Evolutionary conservation across 75 land plant genomes (phyloP), one percentile per base, ranked within the genome.

Genomic region (Pseudotsuga menziesii): DNA sequence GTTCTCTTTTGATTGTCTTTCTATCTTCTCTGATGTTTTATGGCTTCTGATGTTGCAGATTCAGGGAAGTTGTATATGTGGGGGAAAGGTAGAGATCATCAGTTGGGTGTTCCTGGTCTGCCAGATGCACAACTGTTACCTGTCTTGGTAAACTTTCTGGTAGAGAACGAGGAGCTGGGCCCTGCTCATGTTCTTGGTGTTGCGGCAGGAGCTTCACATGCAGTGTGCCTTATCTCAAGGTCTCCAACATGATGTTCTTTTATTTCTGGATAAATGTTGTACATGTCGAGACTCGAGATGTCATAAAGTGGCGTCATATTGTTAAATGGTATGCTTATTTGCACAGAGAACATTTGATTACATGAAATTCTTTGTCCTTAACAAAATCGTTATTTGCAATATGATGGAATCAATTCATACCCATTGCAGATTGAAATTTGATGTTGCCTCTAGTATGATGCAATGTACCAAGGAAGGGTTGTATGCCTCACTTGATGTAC

Each of bases 81-180:
- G 98, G 98, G 98, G 66, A 95, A 95, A 84, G 82, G 88, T 25
- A 86, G 84, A 56, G 98, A 95, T 73, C 83, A 83, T 77, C 98
- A 95, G 76, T 81, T 95, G 20, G 98, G 98, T 3, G 82, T 93
- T 76, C 95, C 98, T 59, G 96, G 96, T 57, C 87, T 95, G 56
- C 89, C 87, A 39, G 98, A 93, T 74, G 19, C 78, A 15, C 90
- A 95, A 70, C 76, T 79, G 27, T 25, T 63, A 41, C 98, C 98
- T 9, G 79, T 86, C 16, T 82, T 85, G 78, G 96, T 95, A 16
- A 81, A 86, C 15, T 93, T 93, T 81, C 84, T 89, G 0, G 52
- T 78, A 69, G 93, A 89, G n/a, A 84, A 86, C 58, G 94, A 90
- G 63, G 83, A 74, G 19, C 76, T 83, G 55, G 86, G 85, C 23